Percentiles rank a stretch among this genome's conserved stretches.
Conservation (phyloP, 352 stramenopile species). For the Phytophthora megakarya region DNA sequence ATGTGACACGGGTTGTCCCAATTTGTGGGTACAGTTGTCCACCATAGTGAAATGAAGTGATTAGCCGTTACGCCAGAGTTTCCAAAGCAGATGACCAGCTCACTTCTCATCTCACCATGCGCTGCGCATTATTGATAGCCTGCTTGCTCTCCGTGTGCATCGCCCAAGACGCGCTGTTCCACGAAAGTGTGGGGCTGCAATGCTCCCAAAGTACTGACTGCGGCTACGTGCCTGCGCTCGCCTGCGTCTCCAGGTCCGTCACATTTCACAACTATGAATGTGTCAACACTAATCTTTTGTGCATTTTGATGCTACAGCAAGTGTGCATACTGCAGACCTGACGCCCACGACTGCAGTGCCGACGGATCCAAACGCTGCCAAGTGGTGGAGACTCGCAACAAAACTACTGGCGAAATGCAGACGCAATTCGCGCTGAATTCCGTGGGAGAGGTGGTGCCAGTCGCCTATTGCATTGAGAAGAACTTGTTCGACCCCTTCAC, state of each 20-base stretch:
- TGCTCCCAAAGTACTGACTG: conserved; percentile 66
- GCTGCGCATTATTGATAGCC: background rate
- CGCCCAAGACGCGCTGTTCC: conserved; percentile 28
- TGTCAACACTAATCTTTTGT: conserved; percentile 12
- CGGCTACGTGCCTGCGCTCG: conserved; percentile 74
- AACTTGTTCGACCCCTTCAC: conserved; percentile 82
- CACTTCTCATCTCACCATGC: conserved; percentile 21
- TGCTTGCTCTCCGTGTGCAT: conserved; percentile 8
- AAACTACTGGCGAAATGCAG: conserved; percentile 44
- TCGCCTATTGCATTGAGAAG: conserved; percentile 82
- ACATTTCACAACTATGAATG: conserved; percentile 1
- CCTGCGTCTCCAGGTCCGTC: conserved; percentile 63
- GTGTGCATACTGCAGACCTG: conserved; percentile 69
- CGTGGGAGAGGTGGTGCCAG: conserved; percentile 35
- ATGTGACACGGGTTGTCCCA: conserved; percentile 25
- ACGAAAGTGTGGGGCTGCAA: conserved; percentile 44
- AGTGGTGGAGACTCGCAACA: conserved; percentile 38
- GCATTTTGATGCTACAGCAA: conserved; percentile 33
- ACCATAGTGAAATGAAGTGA: conserved; percentile 10
- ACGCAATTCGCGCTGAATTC: conserved; percentile 41
- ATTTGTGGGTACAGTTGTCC: conserved; percentile 18
- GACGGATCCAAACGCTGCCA: conserved; percentile 71
- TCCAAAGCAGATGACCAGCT: conserved; percentile 7
- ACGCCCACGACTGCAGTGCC: conserved; percentile 61
- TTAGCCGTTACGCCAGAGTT: background rate